Base-by-base conservation (phyloP, 2,329 filamentous ascomycete species). In the Lecanicillium sp. region DNA sequence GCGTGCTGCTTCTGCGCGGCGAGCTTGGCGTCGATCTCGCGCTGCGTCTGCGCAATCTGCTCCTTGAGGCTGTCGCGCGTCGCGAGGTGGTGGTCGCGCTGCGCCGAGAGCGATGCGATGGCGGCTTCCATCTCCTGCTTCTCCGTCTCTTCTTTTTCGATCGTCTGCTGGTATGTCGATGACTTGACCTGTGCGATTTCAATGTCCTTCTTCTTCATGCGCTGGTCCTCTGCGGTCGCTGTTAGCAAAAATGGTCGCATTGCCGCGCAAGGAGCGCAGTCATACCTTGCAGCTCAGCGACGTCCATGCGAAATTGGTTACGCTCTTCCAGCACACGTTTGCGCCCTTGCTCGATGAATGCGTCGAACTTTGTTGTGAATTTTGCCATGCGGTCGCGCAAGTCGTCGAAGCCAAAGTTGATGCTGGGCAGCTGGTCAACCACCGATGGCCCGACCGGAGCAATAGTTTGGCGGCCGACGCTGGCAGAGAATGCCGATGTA, bases 371-470 rank as follows among this genome's bases (percentile, higher is more conserved):
- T 8, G 81, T 78, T 0, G 87, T 96, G 65, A 98, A 98, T 54
- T 87, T 88, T 46, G 84, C 79, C 93, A 98, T 97, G 68, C 90
- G 87, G 60, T 91, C 89, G 68, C 91, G 90, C 62, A 98, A 70
- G 57, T 96, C 89, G 59, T 97, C 90, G 66, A 97, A 97, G 50
- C 90, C 90, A 66, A 98, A 97, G 67, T 95, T 90, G 66, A 95
- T 87, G 63, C 78, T 87, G 29, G 93, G 93, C 8, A 98, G 80
- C 42, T 81, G 81, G 63, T 90, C 86, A 35, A 83, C 84, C 70
- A 87, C 81, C 6, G 83, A 86, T 12, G 81, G 78, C 35, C 74
- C 79, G 39, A 73, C 70, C 33, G 80, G 73, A 24, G 77, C 73
- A 53, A 79, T 68, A 14, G 79, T 77, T 55, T 78, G 78, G 57